Evolutionary conservation across 1,139 yeast species (phyloP), one percentile per base, ranked within the genome.

Genomic region (Magnusiomyces magnusii): DNA sequence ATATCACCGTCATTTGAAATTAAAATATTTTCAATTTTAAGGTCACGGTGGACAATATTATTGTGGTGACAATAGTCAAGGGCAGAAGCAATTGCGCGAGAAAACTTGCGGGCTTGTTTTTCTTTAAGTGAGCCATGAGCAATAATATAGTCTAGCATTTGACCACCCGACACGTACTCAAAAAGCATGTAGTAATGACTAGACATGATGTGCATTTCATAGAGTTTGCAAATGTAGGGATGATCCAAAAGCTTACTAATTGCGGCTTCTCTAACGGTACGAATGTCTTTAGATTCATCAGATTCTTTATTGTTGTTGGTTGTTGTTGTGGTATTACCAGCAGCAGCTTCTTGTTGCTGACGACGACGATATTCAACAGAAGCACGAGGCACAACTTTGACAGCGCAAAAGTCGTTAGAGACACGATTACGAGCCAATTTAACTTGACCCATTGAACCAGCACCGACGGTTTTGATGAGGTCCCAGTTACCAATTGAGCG

Each of bases 391-490:
- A 76, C 75, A 31, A 76, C 75, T 63, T 76, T 76, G 60, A 76
- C 77, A 2, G 79, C 98, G 73, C 97, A 91, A 31, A 87, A 78
- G 69, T 91, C 97, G 58, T 82, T 82, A 0, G 97, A 89, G 49
- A 83, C 72, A 64, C 87, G 82, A 74, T 92, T 96, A 67, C 84
- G 86, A 1, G 98, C 98, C 54, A 93, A 78, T 73, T 95, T 95
- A 57, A 93, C 99, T 72, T 93, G 95, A 60, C 99, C 99, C 99
- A 95, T 93, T 0, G 97, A 89, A 2, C 99, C 99, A 2, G 98
- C 97, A 56, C 99, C 99, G 55, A 93, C 89, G 0, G 97, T 91
- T 71, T 91, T 91, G 61, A 90, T 81, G 67, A 93, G 92, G 68
- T 89, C 95, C 99, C 99, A 93, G 66, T 95, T 97, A 21, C 99